These are phyloP conservation scores for Diphasiastrum complanatum DNA, from an alignment of 83 land plant genomes.

Conservation along the genomic window DNA sequence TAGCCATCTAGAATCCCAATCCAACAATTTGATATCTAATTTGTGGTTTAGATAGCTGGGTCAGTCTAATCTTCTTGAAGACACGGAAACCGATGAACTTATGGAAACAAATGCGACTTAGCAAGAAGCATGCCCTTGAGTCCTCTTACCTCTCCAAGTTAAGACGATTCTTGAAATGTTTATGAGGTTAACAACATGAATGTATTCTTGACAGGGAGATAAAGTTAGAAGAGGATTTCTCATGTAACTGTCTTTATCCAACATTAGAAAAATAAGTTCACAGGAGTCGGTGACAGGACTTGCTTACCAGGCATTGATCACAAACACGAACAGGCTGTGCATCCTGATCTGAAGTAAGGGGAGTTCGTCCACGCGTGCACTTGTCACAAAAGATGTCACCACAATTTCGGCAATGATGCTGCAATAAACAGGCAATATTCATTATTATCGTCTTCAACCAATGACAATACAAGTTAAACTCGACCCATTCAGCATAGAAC, in stretches of 20 bases:
- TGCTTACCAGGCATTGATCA: conserved; percentile 83
- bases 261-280: not conserved
- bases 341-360: conserved; percentile 76
- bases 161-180: no score
- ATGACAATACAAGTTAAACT: no score
- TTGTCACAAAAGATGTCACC: conserved; percentile 98
- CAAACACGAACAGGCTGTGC: conserved; percentile 93
- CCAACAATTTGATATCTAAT: no score
- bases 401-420: conserved; percentile 99
- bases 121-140: no score
- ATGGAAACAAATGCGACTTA: no score
- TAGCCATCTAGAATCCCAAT: no score
- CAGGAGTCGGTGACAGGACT: not conserved
- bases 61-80: no score
- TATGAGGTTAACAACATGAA: not conserved
- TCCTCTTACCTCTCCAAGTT: no score
- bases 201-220: not conserved
- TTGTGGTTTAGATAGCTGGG: no score
- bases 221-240: not conserved
- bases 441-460: no score
- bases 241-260: not conserved
- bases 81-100: no score
- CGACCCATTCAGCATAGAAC: no score
- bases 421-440: not conserved
- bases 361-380: conserved; percentile 83